Evolutionary conservation across 257 asterid species (phyloP).

Genomic region (Nicotiana obtusifolia): DNA sequence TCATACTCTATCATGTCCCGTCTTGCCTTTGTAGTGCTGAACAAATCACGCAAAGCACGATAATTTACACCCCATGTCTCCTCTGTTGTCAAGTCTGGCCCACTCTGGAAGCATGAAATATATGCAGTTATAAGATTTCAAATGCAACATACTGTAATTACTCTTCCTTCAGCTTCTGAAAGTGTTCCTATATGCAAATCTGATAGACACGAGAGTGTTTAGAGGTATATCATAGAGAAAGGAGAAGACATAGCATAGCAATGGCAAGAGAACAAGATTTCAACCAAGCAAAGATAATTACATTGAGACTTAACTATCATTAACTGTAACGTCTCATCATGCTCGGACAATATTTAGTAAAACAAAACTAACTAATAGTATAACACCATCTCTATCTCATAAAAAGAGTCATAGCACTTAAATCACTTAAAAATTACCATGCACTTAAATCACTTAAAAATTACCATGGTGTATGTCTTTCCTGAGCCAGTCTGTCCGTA

Average conservation of each 20-base stretch:
- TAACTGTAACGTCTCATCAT: no score
- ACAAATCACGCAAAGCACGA: slow-evolving; percentile 80
- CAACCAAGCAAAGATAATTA: no score
- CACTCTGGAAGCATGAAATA: slow-evolving; percentile 52
- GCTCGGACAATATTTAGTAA: no score
- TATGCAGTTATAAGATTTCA: background rate
- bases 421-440: slow-evolving; percentile 46
- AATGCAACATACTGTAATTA: background rate
- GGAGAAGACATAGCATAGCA: no score
- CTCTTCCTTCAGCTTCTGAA: no score
- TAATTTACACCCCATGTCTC: slow-evolving; percentile 91
- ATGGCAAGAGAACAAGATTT: no score
- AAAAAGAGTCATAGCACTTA: background rate
- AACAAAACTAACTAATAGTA: no score
- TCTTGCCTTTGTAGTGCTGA: slow-evolving; percentile 58
- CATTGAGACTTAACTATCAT: no score
- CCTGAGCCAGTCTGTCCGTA: slow-evolving; percentile 97
- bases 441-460: background rate
- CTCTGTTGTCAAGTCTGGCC: slow-evolving; percentile 82
- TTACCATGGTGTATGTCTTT: slow-evolving; percentile 90
- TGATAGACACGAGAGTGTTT: no score
- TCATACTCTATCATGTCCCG: slow-evolving; percentile 59
- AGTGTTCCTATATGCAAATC: no score
- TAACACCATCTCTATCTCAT: background rate
- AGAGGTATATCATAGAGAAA: no score